These are phyloP conservation scores for Coelastrella sp. DNA, from an alignment of 139 green algal species.

Conservation along the genomic window DNA sequence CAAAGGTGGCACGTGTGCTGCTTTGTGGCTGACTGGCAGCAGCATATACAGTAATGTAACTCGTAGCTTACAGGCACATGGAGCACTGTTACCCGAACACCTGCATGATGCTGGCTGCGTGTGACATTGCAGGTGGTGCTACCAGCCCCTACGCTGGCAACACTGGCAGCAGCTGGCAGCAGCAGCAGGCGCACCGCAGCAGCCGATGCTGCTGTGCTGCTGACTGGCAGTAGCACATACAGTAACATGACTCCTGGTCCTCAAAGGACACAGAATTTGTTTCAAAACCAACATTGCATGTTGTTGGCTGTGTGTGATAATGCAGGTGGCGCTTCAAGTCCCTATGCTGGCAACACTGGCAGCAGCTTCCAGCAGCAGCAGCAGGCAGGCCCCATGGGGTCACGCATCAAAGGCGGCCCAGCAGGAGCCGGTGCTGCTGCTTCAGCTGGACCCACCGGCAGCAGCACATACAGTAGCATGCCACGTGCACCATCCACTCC, in stretches of 20 bases:
- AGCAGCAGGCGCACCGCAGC: conserved; percentile 10
- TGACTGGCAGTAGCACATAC: background rate
- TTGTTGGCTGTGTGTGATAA: background rate
- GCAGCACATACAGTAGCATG: background rate
- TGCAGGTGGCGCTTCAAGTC: too few relatives aligned
- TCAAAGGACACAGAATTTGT: background rate
- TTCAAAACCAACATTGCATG: too few relatives aligned
- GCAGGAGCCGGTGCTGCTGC: background rate
- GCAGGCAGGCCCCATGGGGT: background rate
- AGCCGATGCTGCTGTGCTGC: background rate
- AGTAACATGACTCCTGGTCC: too few relatives aligned
- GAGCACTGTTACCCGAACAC: background rate
- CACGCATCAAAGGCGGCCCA: background rate
- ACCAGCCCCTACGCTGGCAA: background rate
- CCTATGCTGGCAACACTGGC: background rate
- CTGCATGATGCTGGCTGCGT: background rate
- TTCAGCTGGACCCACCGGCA: background rate
- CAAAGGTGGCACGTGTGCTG: background rate
- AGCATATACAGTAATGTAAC: background rate
- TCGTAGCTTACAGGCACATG: background rate
- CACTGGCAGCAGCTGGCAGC: background rate
- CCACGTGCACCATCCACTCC: background rate
- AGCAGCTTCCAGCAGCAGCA: background rate
- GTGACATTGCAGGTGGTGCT: background rate
- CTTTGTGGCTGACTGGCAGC: background rate